Percentiles rank a stretch among this genome's conserved stretches.
Conservation (phyloP, 768 basidiomycete species). For the Russula dissimulans region DNA sequence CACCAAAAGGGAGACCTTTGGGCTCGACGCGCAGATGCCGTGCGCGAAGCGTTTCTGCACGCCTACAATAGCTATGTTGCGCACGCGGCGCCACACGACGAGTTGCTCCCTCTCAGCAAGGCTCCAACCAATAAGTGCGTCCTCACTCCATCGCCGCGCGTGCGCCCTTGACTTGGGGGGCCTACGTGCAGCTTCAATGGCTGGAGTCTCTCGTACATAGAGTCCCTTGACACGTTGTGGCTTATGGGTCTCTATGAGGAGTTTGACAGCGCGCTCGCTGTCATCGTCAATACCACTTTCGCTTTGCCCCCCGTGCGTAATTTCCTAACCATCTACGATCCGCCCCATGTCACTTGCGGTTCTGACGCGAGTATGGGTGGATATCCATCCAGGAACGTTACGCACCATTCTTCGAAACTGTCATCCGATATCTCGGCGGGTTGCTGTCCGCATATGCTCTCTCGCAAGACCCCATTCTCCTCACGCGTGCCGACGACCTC, state of each 20-base stretch:
- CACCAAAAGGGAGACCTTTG: slow-evolving; percentile 27
- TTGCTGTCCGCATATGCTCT: slow-evolving; percentile 63
- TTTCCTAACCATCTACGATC: slow-evolving; percentile 22
- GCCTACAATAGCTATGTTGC: slow-evolving; percentile 57
- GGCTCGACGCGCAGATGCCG: slow-evolving; percentile 43
- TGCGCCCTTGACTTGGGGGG: not conserved
- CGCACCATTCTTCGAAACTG: slow-evolving; percentile 75
- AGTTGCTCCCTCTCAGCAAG: slow-evolving; percentile 47
- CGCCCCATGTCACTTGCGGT: slow-evolving; percentile 20
- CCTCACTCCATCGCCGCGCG: slow-evolving; percentile 26
- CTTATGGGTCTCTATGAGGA: slow-evolving; percentile 71
- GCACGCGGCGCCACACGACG: slow-evolving; percentile 53
- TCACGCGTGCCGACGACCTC: slow-evolving; percentile 69
- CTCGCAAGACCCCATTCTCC: slow-evolving; percentile 49
- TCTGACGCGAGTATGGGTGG: slow-evolving; percentile 35
- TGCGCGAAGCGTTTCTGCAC: slow-evolving; percentile 53
- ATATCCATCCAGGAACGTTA: slow-evolving; percentile 21
- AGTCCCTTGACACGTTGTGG: slow-evolving; percentile 80
- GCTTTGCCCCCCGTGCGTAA: slow-evolving; percentile 32
- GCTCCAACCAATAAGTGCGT: slow-evolving; percentile 42
- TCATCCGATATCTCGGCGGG: slow-evolving; percentile 90
- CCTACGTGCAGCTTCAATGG: slow-evolving; percentile 55
- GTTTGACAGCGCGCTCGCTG: slow-evolving; percentile 52
- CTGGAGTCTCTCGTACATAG: slow-evolving; percentile 71
- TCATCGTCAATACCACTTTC: slow-evolving; percentile 44